Base-by-base conservation (phyloP, 176 grass and related monocot species). In the Luzula sylvatica region DNA sequence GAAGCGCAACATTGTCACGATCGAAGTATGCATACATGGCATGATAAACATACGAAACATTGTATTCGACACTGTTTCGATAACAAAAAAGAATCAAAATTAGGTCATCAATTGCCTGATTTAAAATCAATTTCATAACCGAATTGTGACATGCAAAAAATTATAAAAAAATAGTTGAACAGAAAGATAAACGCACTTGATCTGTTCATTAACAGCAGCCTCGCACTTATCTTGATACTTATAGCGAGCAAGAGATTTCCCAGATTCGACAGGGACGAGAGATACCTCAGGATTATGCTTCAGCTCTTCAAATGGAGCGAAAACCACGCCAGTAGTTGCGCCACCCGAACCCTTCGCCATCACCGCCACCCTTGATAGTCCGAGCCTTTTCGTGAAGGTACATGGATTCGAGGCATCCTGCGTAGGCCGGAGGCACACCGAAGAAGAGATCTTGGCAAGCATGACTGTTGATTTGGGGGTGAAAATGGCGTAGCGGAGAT, bases 11-110 rank as follows among this genome's bases (percentile, higher is more conserved):
- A 15, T 78, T 72, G 46, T 67, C 67, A 38, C 59, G 68, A 42
- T 72, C 67, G 46, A 78, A 78, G 44, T 72, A 78, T 13, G 75
- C 75, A 67, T 66, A 72, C 75, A 78, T 44, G 12, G 75, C 52
- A 17, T 78, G 75, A 42, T 78, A 78, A 20, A 61, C 44, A 41
- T 72, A 78, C 0, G 68, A 78, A 52, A 60, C 52, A 50, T 67
- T 78, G 68, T 67, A 72, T 26, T 72, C 67, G 15, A 72, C 61
- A 42, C 75, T 78, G 67, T 26, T 52, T 14, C 21, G 13, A 26
- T 19, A 54, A 21, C 8, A 41, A 26, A 26, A 8, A 12, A 46
- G 11, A 38, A 26, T 5, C 41, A 28, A 25, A 20, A 55, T 18
- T 20, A 25, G 8, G 21, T 9, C 26, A 25, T 60, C 1, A 43